Evolutionary conservation across 352 stramenopile genomes (phyloP), one percentile per base, ranked within the genome.

Genomic region (Phytophthora idaei): DNA sequence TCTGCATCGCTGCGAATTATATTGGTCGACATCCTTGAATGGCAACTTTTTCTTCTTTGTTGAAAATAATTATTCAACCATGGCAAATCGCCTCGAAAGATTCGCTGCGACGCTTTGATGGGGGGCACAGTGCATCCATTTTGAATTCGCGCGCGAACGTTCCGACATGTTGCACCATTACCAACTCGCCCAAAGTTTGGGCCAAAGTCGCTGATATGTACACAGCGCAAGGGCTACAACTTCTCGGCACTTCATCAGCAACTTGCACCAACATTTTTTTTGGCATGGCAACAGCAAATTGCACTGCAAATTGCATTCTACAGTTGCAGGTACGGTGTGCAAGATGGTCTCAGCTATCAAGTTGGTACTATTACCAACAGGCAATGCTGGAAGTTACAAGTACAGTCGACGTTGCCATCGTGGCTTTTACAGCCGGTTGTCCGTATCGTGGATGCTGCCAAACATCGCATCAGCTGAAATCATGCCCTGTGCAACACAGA

Each of bases 381-480:
- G 39, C 34, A 45, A 46, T 34, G 25, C 29, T 61, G 42, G 41
- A 53, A 10, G 31, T 21, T 61, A n/a, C 25, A 36, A 10, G 14
- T n/a, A 41, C 21, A 21, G 21, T 21, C 21, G n/a, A 28, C 48
- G 32, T 54, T 42, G 27, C 36, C 55, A 62, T 17, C 36, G 2
- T 59, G 15, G 44, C 15, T 48, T 51, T 51, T 29, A 41, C 48
- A 56, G 44, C 46, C 10, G 27, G 36, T 57, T 58, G 7, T 45
- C 15, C 10, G 47, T 34, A 44, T 41, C 39, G 34, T 10, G 29
- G 28, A 32, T 17, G 51, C n/a, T 44, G 49, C 61, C 53, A 47
- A 69, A 45, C 56, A 81, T 71, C 25, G 75, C 64, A 3, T 75
- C 64, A 27, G 69, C 72, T 8, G 72, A 83, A 21, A 83, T 44